Conservation (phyloP, 176 grass and related monocot species). For the Guadua angustifolia region DNA sequence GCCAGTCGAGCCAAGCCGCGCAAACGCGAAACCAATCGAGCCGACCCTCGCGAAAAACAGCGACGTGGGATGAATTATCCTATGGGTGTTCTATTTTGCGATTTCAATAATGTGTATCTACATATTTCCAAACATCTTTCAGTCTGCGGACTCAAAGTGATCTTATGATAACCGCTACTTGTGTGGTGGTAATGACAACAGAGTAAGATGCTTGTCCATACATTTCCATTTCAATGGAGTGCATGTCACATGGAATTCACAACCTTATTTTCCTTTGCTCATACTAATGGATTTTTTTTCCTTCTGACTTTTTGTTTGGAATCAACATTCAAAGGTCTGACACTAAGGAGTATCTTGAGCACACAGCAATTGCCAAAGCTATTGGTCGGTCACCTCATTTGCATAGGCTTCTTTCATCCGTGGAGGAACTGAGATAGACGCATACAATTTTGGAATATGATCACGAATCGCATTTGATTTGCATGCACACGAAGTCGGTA, state of each 20-base stretch:
- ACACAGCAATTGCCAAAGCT: slow-evolving; percentile 97
- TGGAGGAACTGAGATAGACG: slow-evolving; percentile 96
- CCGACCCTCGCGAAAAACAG: too few species aligned
- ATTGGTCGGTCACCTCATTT: slow-evolving; percentile 99
- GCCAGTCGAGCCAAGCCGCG: too few species aligned
- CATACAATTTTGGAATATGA: slow-evolving; percentile 97
- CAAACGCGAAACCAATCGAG: too few species aligned
- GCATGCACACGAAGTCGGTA: slow-evolving; percentile 87
- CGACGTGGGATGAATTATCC: background rate
- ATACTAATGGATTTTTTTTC: slow-evolving; percentile 12
- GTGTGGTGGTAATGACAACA: slow-evolving; percentile 93
- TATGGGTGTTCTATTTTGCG: background rate
- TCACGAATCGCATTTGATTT: slow-evolving; percentile 82
- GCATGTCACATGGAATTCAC: background rate
- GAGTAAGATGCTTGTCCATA: slow-evolving; percentile 52
- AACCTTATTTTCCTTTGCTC: background rate
- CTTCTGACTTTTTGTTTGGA: slow-evolving; percentile 91
- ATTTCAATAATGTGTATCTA: background rate
- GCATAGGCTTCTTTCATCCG: slow-evolving; percentile 91
- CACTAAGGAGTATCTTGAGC: slow-evolving; percentile 93
- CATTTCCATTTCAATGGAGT: slow-evolving; percentile 25
- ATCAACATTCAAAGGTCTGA: slow-evolving; percentile 90
- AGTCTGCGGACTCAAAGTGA: slow-evolving; percentile 97
- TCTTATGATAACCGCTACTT: slow-evolving; percentile 94
- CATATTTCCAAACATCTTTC: background rate